Evolutionary conservation across 306 rosid genomes (phyloP).

Genomic region (Elaeagnus macrophylla): DNA sequence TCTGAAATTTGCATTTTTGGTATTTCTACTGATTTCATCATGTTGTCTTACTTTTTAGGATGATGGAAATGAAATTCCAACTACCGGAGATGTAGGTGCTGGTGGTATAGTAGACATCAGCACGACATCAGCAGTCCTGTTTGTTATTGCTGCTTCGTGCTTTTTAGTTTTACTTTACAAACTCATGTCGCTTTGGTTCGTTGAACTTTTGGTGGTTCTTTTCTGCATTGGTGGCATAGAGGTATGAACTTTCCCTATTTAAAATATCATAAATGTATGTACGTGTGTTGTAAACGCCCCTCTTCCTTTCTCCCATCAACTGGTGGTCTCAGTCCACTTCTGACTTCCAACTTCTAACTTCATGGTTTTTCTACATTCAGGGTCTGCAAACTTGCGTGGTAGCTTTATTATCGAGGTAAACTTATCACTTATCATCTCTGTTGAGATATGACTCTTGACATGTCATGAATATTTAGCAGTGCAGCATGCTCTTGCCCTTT

Average conservation of each 20-base stretch:
- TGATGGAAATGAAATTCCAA: conserved; percentile 47
- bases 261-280: neutral
- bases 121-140: conserved; percentile 61
- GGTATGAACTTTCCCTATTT: conserved; percentile 37
- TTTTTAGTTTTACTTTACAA: conserved; percentile 70
- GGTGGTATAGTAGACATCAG: conserved; percentile 66
- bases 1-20: conserved; percentile 5
- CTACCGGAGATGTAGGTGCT: conserved; percentile 24
- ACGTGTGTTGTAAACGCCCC: conserved; percentile 3
- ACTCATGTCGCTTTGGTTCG: conserved; percentile 76
- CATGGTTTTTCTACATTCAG: conserved; percentile 41
- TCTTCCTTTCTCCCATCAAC: conserved; percentile 7
- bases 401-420: conserved; percentile 68
- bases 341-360: conserved; percentile 30
- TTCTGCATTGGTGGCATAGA: conserved; percentile 90
- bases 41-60: conserved; percentile 42
- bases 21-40: conserved; percentile 7
- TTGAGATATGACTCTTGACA: conserved; percentile 3
- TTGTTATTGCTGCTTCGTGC: conserved; percentile 76
- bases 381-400: conserved; percentile 95
- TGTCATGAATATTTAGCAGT: conserved; percentile 4
- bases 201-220: conserved; percentile 82
- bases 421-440: conserved; percentile 11
- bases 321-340: conserved; percentile 13
- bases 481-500: too few relatives aligned